These are phyloP conservation scores for Globisporangium rhizosaccharum DNA, from an alignment of 352 stramenopile genomes.

Conservation along the genomic window DNA sequence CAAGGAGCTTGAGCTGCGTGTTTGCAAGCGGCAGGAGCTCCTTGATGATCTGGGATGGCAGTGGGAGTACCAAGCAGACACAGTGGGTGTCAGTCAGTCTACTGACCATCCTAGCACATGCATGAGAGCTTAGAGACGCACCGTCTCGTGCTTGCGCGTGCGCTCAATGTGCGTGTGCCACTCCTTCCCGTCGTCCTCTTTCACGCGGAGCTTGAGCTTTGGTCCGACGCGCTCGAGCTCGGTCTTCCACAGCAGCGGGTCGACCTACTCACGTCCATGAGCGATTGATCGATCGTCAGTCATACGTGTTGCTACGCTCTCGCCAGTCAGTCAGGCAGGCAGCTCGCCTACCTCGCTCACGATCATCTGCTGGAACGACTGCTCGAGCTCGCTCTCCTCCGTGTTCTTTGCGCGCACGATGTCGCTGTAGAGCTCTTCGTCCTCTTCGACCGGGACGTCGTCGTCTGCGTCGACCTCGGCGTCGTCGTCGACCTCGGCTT, in stretches of 20 bases:
- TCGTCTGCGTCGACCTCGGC: slow-evolving; percentile 35
- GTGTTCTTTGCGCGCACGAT: slow-evolving; percentile 32
- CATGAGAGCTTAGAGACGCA: slow-evolving; percentile 6
- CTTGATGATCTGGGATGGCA: slow-evolving; percentile 27
- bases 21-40: slow-evolving; percentile 51
- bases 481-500: slow-evolving; percentile 52
- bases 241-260: slow-evolving; percentile 79
- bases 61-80: not conserved
- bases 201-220: slow-evolving; percentile 54
- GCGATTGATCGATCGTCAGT: not conserved
- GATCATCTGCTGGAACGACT: slow-evolving; percentile 85
- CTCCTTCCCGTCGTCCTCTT: slow-evolving; percentile 63
- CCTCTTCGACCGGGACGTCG: slow-evolving; percentile 15
- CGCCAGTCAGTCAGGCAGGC: no score
- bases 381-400: slow-evolving; percentile 52
- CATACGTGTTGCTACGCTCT: not conserved
- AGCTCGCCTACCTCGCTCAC: slow-evolving; percentile 34
- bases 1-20: slow-evolving; percentile 58
- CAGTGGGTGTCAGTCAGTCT: not conserved
- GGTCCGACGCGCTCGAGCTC: slow-evolving; percentile 79
- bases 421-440: slow-evolving; percentile 46
- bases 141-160: slow-evolving; percentile 61
- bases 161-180: slow-evolving; percentile 80
- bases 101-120: not conserved
- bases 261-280: slow-evolving; percentile 22